phyloP scores from a whole-genome alignment of 805 yeast genomes.

The Candida sanyiensis region DNA sequence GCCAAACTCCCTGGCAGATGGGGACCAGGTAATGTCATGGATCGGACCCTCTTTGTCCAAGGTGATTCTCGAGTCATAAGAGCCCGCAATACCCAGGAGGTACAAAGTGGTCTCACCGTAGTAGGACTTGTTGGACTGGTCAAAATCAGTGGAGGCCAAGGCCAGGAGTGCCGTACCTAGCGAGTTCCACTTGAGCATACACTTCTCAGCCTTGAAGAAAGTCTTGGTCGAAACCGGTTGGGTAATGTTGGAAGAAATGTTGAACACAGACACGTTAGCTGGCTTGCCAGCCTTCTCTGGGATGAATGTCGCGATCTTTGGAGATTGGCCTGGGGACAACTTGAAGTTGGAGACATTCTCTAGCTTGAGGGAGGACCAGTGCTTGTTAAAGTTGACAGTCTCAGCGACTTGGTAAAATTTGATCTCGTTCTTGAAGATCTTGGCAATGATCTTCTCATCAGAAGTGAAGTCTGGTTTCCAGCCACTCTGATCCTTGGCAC shows the following conservation, averaged over 20 bases:
- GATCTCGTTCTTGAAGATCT: conserved; percentile 53
- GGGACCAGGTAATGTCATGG: conserved; percentile 97
- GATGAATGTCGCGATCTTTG: conserved; percentile 83
- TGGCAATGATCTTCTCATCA: conserved; percentile 69
- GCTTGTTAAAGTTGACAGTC: conserved; percentile 40
- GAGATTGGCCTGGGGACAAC: conserved; percentile 82
- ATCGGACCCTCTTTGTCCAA: conserved; percentile 94
- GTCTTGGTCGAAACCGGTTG: conserved; percentile 82
- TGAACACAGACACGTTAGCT: conserved; percentile 79
- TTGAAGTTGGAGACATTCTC: conserved; percentile 56
- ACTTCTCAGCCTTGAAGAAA: conserved; percentile 93
- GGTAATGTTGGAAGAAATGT: conserved; percentile 47
- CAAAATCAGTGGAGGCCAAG: conserved; percentile 93
- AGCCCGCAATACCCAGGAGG: conserved; percentile 85
- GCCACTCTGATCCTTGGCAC: conserved; percentile 77
- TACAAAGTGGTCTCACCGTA: conserved; percentile 95
- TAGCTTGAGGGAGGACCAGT: conserved; percentile 51
- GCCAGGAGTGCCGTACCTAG: conserved; percentile 93
- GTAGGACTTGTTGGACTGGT: conserved; percentile 86
- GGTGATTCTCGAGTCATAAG: conserved; percentile 82
- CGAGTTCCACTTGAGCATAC: conserved; percentile 88
- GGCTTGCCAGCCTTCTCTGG: conserved; percentile 88
- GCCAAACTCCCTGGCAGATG: conserved; percentile 93
- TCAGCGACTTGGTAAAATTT: conserved; percentile 58
- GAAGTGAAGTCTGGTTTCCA: conserved; percentile 91